Conservation (phyloP, 345 rosid genomes). For the Excoecaria cochinchinensis region DNA sequence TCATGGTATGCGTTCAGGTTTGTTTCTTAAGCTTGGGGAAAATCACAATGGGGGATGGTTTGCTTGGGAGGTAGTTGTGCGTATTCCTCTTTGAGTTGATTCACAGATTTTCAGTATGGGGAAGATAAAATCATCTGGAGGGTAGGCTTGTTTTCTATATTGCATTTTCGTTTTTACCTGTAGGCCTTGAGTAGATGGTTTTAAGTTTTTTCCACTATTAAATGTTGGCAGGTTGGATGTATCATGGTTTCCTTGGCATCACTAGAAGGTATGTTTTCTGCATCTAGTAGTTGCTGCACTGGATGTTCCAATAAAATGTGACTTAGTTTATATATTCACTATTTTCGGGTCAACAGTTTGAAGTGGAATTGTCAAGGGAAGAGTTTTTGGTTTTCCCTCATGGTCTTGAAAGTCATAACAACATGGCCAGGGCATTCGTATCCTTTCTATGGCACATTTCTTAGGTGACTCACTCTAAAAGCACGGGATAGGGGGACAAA, state of each 20-base stretch:
- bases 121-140: conserved; percentile 17
- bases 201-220: conserved; percentile 20
- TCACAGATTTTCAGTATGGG: neutral
- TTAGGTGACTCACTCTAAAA: neutral
- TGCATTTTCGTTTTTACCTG: conserved; percentile 8
- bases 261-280: conserved; percentile 33
- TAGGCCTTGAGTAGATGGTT: conserved; percentile 13
- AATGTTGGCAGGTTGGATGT: conserved; percentile 30
- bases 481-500: neutral
- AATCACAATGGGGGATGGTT: conserved; percentile 19
- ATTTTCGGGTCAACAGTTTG: neutral
- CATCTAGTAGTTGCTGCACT: conserved; percentile 8
- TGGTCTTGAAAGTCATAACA: neutral
- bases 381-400: neutral
- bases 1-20: conserved; percentile 33
- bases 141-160: conserved; percentile 27
- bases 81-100: conserved; percentile 11
- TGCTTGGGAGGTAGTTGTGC: conserved; percentile 23
- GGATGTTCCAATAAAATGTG: conserved; percentile 1
- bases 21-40: conserved; percentile 25
- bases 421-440: neutral
- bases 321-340: neutral
- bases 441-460: neutral
- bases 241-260: conserved; percentile 21
- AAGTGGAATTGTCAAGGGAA: neutral